These are phyloP conservation scores for Trichosporon ovoides DNA, from an alignment of 1,284 basidiomycete species.

Conservation along the genomic window DNA sequence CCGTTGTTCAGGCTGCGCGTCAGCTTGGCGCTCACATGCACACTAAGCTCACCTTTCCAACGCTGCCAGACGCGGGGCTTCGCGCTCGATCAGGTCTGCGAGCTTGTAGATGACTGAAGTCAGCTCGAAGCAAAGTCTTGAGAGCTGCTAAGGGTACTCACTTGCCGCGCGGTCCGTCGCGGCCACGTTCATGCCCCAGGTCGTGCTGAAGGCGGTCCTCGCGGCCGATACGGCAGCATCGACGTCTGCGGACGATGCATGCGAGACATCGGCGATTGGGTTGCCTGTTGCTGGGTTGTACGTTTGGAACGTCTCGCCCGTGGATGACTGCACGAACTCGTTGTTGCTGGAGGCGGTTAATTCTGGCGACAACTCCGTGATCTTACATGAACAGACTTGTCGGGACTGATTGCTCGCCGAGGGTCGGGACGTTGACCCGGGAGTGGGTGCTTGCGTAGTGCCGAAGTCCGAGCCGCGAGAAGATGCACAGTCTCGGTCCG, in stretches of 20 bases:
- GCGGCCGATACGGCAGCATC: constrained; percentile 78
- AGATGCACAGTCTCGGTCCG: too few relatives aligned
- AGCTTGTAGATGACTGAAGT: constrained; percentile 65
- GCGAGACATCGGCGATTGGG: constrained; percentile 31
- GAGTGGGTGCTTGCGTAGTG: background rate
- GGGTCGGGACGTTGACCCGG: constrained; percentile 22
- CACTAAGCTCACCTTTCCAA: constrained; percentile 54
- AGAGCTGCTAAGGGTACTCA: constrained; percentile 28
- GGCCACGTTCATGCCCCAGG: constrained; percentile 83
- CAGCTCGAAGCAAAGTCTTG: background rate
- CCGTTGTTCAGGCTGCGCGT: constrained; percentile 63
- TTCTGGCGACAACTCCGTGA: background rate
- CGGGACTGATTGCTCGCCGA: constrained; percentile 56
- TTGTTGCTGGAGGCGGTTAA: constrained; percentile 29
- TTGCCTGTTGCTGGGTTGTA: constrained; percentile 56
- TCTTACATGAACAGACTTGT: constrained; percentile 75
- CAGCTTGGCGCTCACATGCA: constrained; percentile 37
- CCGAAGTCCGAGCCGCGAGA: too few relatives aligned
- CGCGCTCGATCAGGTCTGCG: constrained; percentile 83
- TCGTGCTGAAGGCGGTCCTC: constrained; percentile 70
- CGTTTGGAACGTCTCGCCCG: constrained; percentile 29
- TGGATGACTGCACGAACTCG: constrained; percentile 30
- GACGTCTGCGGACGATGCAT: constrained; percentile 58
- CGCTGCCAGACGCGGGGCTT: constrained; percentile 64
- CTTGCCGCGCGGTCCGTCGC: constrained; percentile 68